These are phyloP conservation scores for Nicotiana tomentosiformis DNA, from an alignment of 257 asterid species.

Conservation along the genomic window DNA sequence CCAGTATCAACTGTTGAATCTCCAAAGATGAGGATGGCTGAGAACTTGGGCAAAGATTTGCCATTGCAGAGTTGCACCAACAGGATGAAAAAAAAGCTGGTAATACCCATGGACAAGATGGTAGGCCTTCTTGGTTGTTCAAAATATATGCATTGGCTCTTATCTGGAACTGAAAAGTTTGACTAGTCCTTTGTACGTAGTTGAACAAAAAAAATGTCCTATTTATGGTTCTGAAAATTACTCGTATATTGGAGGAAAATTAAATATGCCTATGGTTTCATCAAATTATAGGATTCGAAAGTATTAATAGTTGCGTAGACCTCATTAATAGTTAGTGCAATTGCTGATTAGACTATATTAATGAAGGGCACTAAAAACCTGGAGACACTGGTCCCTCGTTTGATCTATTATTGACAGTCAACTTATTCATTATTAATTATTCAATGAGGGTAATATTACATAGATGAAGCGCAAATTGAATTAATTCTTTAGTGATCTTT, in stretches of 20 bases:
- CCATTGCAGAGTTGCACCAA: slow-evolving; percentile 19
- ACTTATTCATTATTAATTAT: neutral
- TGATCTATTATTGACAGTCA: neutral
- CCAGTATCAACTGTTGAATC: slow-evolving; percentile 70
- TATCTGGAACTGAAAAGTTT: neutral
- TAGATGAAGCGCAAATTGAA: neutral
- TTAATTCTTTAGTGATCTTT: neutral
- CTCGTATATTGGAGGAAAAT: neutral
- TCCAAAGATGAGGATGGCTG: slow-evolving; percentile 61
- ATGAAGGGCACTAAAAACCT: neutral
- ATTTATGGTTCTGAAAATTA: neutral
- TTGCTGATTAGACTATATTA: neutral
- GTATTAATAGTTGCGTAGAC: neutral
- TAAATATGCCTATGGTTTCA: neutral
- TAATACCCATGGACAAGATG: neutral
- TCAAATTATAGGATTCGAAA: neutral
- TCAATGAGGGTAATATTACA: neutral
- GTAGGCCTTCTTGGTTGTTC: neutral
- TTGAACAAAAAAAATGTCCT: neutral
- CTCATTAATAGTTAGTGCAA: neutral
- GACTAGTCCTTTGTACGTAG: neutral
- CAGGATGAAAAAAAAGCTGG: slow-evolving; percentile 15
- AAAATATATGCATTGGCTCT: neutral
- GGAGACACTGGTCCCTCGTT: neutral
- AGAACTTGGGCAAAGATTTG: slow-evolving; percentile 24